Percentiles rank a stretch among this genome's conserved stretches.
Conservation (phyloP, 2,329 filamentous ascomycete genomes). For the Colletotrichum noveboracense region DNA sequence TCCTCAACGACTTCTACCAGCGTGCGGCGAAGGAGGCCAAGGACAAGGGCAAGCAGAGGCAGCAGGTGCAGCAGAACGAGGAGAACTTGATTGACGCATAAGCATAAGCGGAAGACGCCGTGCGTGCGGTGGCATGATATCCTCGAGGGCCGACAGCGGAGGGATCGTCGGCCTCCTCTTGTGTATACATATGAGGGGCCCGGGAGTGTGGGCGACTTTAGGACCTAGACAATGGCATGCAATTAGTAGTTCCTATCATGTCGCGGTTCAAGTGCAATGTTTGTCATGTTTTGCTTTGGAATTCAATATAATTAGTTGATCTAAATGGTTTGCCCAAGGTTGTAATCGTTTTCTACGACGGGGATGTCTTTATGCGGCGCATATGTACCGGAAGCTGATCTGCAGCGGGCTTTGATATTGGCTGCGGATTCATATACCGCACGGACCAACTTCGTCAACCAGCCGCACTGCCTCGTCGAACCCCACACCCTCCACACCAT, state of each 20-base stretch:
- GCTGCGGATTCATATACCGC: background rate
- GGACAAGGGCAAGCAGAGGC: conserved; percentile 63
- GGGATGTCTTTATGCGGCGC: background rate
- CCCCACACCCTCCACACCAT: conserved; percentile 18
- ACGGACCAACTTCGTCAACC: background rate
- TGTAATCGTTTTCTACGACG: background rate
- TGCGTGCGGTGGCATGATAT: conserved; percentile 1
- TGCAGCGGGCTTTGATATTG: background rate
- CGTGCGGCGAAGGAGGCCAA: conserved; percentile 68
- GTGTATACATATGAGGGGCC: conserved; percentile 21
- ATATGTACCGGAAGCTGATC: background rate
- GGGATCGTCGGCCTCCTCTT: conserved; percentile 4
- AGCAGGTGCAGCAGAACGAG: conserved; percentile 51
- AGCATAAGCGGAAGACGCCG: conserved; percentile 11
- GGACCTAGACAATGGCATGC: conserved; percentile 22
- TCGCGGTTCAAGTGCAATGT: background rate
- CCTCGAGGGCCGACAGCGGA: conserved; percentile 3
- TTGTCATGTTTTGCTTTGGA: background rate
- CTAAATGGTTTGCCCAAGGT: background rate
- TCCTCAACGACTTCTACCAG: conserved; percentile 84
- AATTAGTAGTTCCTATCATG: conserved; percentile 15
- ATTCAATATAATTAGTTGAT: background rate
- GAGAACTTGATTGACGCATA: conserved; percentile 68
- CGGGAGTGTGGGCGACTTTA: conserved; percentile 1
- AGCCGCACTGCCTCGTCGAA: conserved; percentile 19